phyloP scores from a whole-genome alignment of 2,329 filamentous ascomycete species.

The Didymella exigua region DNA sequence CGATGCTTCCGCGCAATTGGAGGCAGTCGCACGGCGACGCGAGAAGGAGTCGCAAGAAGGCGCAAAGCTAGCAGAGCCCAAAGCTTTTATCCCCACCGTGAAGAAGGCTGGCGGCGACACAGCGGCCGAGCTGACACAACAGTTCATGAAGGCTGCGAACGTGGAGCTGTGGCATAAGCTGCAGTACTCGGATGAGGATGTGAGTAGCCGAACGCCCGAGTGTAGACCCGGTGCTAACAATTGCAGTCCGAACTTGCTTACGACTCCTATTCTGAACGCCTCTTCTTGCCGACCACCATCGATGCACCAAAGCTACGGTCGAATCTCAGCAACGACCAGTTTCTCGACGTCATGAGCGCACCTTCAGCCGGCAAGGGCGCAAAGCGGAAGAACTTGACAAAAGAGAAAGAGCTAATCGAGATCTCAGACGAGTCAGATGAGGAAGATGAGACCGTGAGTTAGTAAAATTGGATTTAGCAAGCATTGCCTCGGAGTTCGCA shows the following conservation, averaged over 20 bases:
- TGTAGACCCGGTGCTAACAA: constrained; percentile 1
- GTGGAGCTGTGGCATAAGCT: constrained; percentile 81
- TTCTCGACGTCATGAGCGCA: constrained; percentile 68
- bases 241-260: constrained; percentile 69
- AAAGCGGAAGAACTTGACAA: constrained; percentile 47
- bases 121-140: constrained; percentile 72
- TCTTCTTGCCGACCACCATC: constrained; percentile 61
- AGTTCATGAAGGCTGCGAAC: constrained; percentile 77
- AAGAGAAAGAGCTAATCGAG: constrained; percentile 33
- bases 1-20: constrained; percentile 79
- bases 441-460: constrained; percentile 19
- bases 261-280: constrained; percentile 73
- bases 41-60: constrained; percentile 55
- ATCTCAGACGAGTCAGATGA: constrained; percentile 44
- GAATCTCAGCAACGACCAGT: constrained; percentile 62
- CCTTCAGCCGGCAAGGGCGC: constrained; percentile 48
- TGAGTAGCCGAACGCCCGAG: constrained; percentile 23
- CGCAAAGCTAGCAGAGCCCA: constrained; percentile 61
- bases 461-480: constrained; percentile 13
- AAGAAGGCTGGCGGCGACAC: constrained; percentile 76
- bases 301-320: constrained; percentile 58
- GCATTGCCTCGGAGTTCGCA: constrained; percentile 9
- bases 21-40: constrained; percentile 55
- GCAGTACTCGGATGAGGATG: constrained; percentile 81
- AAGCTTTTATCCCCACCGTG: constrained; percentile 84